These are phyloP conservation scores for Beauveria caledonica DNA, from an alignment of 2,329 filamentous ascomycete species.

Conservation along the genomic window DNA sequence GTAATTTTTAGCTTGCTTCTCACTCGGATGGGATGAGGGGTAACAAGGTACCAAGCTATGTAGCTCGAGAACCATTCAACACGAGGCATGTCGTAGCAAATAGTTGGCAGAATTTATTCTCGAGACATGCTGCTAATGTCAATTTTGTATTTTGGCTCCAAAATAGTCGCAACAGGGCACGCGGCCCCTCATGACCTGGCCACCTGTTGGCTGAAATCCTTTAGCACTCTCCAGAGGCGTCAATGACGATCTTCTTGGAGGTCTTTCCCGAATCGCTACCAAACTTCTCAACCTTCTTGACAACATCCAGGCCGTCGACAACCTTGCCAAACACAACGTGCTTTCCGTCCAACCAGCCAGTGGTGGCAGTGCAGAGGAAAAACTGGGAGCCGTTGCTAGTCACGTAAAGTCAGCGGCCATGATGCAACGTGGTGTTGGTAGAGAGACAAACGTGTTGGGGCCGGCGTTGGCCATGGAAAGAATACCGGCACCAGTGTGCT, in stretches of 20 bases:
- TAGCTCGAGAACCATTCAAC: too few species aligned
- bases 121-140: background rate
- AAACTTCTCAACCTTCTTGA: conserved; percentile 7
- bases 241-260: conserved; percentile 9
- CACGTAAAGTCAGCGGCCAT: conserved; percentile 20
- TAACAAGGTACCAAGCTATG: too few species aligned
- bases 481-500: conserved; percentile 16
- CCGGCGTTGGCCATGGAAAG: conserved; percentile 18
- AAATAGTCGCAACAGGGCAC: background rate
- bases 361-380: conserved; percentile 82
- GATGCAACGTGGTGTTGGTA: too few species aligned
- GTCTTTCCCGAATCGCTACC: conserved; percentile 3
- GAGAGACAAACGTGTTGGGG: conserved; percentile 16
- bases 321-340: conserved; percentile 72
- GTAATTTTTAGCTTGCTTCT: too few species aligned
- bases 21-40: too few species aligned
- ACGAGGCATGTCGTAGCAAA: too few species aligned
- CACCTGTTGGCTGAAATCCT: background rate
- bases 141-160: background rate
- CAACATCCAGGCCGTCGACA: conserved; percentile 22
- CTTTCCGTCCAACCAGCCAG: conserved; percentile 66
- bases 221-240: conserved; percentile 3
- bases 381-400: conserved; percentile 86
- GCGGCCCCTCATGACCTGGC: background rate
- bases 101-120: background rate